A percentile compares a stretch with the other conserved stretches of the same genome.
Conservation (phyloP, 345 rosid species). For the Mallotus nudiflorus region DNA sequence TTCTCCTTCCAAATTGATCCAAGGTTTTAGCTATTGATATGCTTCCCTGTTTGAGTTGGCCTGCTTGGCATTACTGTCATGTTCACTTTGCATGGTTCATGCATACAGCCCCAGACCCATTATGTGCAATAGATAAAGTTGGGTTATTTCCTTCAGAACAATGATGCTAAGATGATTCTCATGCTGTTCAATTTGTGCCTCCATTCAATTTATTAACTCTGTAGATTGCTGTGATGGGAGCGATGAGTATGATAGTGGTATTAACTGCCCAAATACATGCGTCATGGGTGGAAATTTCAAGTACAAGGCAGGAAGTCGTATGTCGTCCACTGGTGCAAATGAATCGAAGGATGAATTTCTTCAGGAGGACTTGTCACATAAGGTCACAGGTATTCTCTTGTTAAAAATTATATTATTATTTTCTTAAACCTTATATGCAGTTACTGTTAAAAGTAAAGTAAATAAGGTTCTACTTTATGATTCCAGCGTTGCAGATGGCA, state of each 20-base stretch:
- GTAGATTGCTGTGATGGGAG: conserved; percentile 80
- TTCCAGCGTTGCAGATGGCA: conserved; percentile 63
- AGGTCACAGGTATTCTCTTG: conserved; percentile 37
- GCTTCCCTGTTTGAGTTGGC: neutral
- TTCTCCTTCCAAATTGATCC: neutral
- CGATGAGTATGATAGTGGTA: conserved; percentile 55
- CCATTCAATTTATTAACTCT: conserved; percentile 7
- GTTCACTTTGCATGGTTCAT: too few species aligned
- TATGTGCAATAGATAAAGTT: neutral
- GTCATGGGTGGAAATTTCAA: conserved; percentile 67
- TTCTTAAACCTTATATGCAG: neutral
- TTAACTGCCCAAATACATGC: conserved; percentile 55
- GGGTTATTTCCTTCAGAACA: neutral
- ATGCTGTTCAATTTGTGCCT: neutral
- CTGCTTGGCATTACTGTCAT: too few species aligned
- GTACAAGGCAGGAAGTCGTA: conserved; percentile 46
- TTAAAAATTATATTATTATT: neutral
- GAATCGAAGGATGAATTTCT: conserved; percentile 26
- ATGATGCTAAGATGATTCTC: neutral
- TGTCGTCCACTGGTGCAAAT: conserved; percentile 28
- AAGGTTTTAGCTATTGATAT: neutral
- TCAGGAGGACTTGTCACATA: conserved; percentile 42
- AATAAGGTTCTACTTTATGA: conserved; percentile 22
- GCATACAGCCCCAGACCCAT: neutral
- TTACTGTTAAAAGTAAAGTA: neutral